Evolutionary conservation across 495 filamentous ascomycete species (phyloP), one percentile per base, ranked within the genome.

Genomic region (Neurospora pannonica): DNA sequence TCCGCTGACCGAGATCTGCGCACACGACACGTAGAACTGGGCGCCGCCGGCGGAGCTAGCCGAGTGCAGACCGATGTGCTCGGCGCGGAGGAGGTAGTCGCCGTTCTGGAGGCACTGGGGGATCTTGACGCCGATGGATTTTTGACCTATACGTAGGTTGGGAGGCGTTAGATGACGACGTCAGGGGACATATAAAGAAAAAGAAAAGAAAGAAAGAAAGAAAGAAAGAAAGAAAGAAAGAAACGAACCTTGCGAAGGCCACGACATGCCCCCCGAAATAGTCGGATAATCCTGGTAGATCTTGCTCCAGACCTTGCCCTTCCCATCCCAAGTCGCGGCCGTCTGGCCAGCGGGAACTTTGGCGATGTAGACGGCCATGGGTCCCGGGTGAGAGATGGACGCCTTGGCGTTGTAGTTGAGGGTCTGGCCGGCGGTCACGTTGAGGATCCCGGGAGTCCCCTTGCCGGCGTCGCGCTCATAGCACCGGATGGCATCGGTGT

Each of bases 71-170:
- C 84, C 87, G 43, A 90, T 86, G 74, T 89, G 87, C 81, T 90
- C 89, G 31, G 86, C 85, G 10, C 88, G 85, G 62, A 90, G 80
- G 21, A 91, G 86, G 79, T 91, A 91, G 67, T 89, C 85, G 71
- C 88, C 88, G 42, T 85, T 78, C 5, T 84, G 82, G 8, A 88
- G 81, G 69, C 83, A 84, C 40, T 83, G 78, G 38, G 87, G 88
- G 72, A 89, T 85, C 21, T 73, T 83, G 74, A 89, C 84, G 71
- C 79, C 75, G 71, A 89, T 76, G 24, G 78, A 74, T 1, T 74
- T 15, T 31, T 78, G 78, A 71, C 82, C 83, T 76, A 19, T 34
- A 5, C 0, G 31, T 24, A 15, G 17, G 17, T 3, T 36, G 2
- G 39, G 40, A 5, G 43, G 72, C 60, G 43, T 17, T 42, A 17